phyloP scores from a whole-genome alignment of 164 flowering plant genomes.

The Annona cherimola region DNA sequence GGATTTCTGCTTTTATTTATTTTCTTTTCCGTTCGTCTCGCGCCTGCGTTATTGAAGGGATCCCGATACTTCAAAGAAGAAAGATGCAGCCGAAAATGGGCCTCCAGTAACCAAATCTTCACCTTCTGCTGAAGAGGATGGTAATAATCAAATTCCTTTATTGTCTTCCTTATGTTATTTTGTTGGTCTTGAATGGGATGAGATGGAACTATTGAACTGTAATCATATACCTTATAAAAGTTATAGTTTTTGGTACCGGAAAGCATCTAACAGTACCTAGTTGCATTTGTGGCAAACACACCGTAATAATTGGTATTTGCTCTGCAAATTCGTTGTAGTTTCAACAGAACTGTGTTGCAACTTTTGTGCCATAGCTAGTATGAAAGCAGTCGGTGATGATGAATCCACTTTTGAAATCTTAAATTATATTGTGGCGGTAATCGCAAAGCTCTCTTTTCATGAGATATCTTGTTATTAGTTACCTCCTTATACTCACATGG shows the following conservation, averaged over 20 bases:
- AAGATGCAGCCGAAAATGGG: neutral
- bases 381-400: neutral
- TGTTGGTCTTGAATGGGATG: neutral
- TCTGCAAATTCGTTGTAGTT: too few species aligned
- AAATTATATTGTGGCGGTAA: neutral
- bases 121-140: constrained; percentile 7
- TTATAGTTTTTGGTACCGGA: too few species aligned
- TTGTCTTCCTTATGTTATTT: neutral
- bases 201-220: too few species aligned
- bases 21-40: neutral
- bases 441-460: neutral
- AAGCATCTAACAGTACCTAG: neutral
- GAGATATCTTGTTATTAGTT: neutral
- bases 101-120: neutral
- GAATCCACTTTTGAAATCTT: neutral
- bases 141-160: neutral
- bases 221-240: too few species aligned
- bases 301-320: neutral
- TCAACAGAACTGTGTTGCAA: too few species aligned
- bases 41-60: neutral
- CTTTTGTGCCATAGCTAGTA: too few species aligned
- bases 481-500: neutral
- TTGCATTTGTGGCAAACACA: neutral
- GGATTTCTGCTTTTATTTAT: neutral
- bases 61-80: neutral